These are phyloP conservation scores for Phaeomoniella chlamydospora DNA, from an alignment of 2,329 filamentous ascomycete genomes.

Conservation along the genomic window DNA sequence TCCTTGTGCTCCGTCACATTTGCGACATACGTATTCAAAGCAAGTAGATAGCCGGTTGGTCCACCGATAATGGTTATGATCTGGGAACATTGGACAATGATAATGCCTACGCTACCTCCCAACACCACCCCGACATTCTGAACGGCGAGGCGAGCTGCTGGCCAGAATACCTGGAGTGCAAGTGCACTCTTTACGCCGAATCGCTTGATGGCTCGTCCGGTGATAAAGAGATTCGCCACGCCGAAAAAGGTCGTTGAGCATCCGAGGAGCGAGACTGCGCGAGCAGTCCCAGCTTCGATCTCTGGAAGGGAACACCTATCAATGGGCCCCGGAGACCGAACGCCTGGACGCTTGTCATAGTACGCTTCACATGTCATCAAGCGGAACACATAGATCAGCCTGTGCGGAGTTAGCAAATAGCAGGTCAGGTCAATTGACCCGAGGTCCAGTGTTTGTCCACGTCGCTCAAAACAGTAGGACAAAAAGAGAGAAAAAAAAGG, in stretches of 20 bases:
- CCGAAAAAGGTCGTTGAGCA: constrained; percentile 56
- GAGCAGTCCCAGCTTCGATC: constrained; percentile 51
- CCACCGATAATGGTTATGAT: constrained; percentile 55
- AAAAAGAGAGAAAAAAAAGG: background rate
- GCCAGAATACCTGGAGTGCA: constrained; percentile 47
- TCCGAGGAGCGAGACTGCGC: constrained; percentile 48
- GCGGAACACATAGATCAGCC: constrained; percentile 49
- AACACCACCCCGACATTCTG: constrained; percentile 52
- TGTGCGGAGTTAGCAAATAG: background rate
- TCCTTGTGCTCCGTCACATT: constrained; percentile 46
- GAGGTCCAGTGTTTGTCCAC: too few relatives aligned
- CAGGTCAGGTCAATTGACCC: too few relatives aligned
- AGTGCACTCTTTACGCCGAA: constrained; percentile 51
- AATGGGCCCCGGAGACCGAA: constrained; percentile 16
- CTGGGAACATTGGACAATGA: constrained; percentile 54
- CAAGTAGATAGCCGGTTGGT: constrained; percentile 53
- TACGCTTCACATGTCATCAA: constrained; percentile 59
- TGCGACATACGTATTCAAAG: constrained; percentile 53
- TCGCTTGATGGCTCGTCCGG: constrained; percentile 51
- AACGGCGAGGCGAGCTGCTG: constrained; percentile 46
- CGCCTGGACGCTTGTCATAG: constrained; percentile 40
- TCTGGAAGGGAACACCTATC: constrained; percentile 46
- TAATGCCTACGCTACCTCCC: constrained; percentile 48
- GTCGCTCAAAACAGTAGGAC: too few relatives aligned
- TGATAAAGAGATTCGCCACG: constrained; percentile 51